Percentiles rank a stretch among this genome's conserved stretches.
phyloP scores from a whole-genome alignment of 2,329 filamentous ascomycete species.

The Beauveria sp. region DNA sequence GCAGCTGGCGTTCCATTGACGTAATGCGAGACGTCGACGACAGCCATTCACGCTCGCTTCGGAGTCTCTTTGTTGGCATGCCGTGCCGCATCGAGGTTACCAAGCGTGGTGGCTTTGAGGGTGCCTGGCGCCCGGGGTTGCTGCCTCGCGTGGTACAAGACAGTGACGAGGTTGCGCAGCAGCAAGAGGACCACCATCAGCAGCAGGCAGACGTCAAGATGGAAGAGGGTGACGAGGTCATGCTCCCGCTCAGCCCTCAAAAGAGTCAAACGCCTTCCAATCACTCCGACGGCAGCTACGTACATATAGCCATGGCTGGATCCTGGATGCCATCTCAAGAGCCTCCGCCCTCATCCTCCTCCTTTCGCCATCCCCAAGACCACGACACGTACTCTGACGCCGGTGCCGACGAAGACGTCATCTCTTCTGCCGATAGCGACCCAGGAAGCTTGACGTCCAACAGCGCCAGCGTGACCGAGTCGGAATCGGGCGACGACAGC shows the following conservation, averaged over 20 bases:
- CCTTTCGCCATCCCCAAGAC: background rate
- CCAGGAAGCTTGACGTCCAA: background rate
- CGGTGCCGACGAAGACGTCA: background rate
- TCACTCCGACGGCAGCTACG: background rate
- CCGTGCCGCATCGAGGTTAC: background rate
- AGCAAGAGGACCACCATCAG: background rate
- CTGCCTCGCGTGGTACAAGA: slow-evolving; percentile 1
- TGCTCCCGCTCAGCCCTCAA: background rate
- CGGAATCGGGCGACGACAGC: background rate
- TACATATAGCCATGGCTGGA: background rate
- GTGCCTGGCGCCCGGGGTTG: background rate
- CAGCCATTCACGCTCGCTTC: background rate
- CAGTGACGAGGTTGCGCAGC: background rate
- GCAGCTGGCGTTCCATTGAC: slow-evolving; percentile 1
- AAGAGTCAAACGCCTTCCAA: background rate
- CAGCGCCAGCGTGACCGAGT: background rate
- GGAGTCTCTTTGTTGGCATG: background rate
- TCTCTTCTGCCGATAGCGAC: background rate
- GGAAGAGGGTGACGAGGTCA: background rate
- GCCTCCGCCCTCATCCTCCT: background rate
- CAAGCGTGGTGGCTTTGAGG: background rate
- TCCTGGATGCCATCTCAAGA: background rate
- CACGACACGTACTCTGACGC: background rate
- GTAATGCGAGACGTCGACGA: background rate
- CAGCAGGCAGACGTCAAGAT: background rate